These are phyloP conservation scores for Pyrus hybrid DNA, from an alignment of 331 rosid species.

Conservation along the genomic window DNA sequence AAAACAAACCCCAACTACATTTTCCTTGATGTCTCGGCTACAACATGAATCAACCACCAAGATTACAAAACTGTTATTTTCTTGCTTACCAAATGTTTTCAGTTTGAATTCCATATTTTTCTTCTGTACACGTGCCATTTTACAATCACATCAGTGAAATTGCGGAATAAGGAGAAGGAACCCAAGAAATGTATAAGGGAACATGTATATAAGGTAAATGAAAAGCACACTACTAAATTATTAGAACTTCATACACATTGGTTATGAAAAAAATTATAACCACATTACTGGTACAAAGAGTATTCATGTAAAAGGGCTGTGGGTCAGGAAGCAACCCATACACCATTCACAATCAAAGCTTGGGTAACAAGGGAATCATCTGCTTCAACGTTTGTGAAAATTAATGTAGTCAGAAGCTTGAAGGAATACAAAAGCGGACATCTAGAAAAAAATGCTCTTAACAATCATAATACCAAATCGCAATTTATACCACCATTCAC, in stretches of 20 bases:
- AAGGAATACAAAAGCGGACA: neutral
- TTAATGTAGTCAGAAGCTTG: neutral
- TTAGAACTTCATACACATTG: neutral
- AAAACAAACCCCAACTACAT: constrained; percentile 31
- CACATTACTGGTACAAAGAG: neutral
- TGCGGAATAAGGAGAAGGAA: neutral
- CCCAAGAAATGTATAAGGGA: neutral
- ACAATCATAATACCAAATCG: neutral
- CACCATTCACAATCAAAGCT: neutral
- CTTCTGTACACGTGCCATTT: constrained; percentile 27
- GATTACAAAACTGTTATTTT: constrained; percentile 17
- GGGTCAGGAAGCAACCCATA: neutral
- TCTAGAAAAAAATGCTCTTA: neutral
- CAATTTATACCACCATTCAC: neutral
- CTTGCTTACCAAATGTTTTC: constrained; percentile 22
- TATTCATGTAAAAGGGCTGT: neutral
- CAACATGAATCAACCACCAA: constrained; percentile 39
- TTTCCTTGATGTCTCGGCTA: constrained; percentile 27
- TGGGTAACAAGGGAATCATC: neutral
- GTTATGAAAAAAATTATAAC: neutral
- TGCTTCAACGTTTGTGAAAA: neutral
- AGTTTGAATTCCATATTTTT: constrained; percentile 32
- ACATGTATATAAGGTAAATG: neutral
- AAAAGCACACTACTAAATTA: neutral
- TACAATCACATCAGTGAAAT: neutral